Evolutionary conservation across 805 yeast genomes (phyloP), one percentile per base, ranked within the genome.

Genomic region (Myxozyma kluyveri): DNA sequence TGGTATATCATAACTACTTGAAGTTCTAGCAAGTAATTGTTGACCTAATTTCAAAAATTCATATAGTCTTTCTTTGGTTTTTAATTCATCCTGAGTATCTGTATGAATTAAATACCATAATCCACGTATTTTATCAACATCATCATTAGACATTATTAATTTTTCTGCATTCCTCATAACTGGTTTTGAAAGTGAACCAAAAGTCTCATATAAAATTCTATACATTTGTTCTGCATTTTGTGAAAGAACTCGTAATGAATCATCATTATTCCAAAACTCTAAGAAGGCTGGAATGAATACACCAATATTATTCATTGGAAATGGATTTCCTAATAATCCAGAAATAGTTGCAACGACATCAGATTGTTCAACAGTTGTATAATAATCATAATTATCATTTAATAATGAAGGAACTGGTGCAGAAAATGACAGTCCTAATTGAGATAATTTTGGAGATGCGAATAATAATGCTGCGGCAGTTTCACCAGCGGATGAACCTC

Each of bases 401-500:
- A 32, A n/a, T 22, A 19, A 4, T 14, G 3, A 27, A 4, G 4
- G 18, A 31, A 22, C 18, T 36, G 46, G 39, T 17, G 50, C 39
- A 4, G n/a, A 14, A 12, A n/a, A 19, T 9, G 35, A 36, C n/a
- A 41, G 12, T 4, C 61, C 52, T 10, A 65, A 58, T 1, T 62
- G 50, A 44, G 70, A 58, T 49, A 89, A 77, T 60, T 77, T 76
- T 6, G 83, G 80, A 0, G 96, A 84, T 0, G 86, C 70, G 39
- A 91, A 75, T 1, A 82, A 70, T 63, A 93, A 62, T 0, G 85
- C 97, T 0, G 99, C 84, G 14, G 89, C 85, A 0, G 97, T 91
- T 67, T 93, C 99, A 1, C 96, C 96, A 0, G 76, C 66, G 2
- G 96, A 86, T 0, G 97, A 87, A 1, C 98, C 99, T 5, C 99